Percentiles rank a stretch among this genome's conserved stretches.
Conservation (phyloP, 176 grass and related monocot species). For the Eragrostis nindensis region DNA sequence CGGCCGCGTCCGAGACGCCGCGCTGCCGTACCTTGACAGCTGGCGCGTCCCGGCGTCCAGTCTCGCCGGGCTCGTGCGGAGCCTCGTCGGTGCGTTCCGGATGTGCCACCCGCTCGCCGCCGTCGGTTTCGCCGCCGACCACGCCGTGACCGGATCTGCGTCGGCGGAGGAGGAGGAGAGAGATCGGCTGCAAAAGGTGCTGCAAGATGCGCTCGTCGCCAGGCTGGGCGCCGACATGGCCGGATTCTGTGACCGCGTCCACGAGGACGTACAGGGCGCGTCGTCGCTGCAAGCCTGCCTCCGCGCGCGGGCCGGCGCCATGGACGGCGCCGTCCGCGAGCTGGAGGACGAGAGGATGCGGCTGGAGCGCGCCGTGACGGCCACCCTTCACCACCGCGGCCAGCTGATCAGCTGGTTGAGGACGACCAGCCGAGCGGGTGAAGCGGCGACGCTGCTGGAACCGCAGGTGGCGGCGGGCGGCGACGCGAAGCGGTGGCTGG, state of each 20-base stretch:
- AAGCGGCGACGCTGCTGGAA: background rate
- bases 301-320: background rate
- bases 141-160: background rate
- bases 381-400: conserved; percentile 8
- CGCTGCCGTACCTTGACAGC: conserved; percentile 19
- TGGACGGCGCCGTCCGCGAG: conserved; percentile 9
- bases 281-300: conserved; percentile 3
- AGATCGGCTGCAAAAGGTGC: background rate
- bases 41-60: conserved; percentile 42
- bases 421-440: background rate
- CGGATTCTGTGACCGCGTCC: conserved; percentile 4
- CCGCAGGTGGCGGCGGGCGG: background rate
- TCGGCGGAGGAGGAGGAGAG: conserved; percentile 24
- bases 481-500: background rate
- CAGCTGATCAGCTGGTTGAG: conserved; percentile 28
- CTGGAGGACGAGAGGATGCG: conserved; percentile 35
- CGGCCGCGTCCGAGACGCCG: background rate
- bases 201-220: background rate
- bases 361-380: conserved; percentile 26
- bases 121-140: background rate
- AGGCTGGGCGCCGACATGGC: too few species aligned
- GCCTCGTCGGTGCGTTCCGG: too few species aligned
- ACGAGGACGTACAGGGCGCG: background rate
- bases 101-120: too few species aligned
- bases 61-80: too few species aligned